These are phyloP conservation scores for button mushroom (Agaricus bisporus) DNA, from an alignment of 768 basidiomycete genomes.

Conservation along the genomic window DNA sequence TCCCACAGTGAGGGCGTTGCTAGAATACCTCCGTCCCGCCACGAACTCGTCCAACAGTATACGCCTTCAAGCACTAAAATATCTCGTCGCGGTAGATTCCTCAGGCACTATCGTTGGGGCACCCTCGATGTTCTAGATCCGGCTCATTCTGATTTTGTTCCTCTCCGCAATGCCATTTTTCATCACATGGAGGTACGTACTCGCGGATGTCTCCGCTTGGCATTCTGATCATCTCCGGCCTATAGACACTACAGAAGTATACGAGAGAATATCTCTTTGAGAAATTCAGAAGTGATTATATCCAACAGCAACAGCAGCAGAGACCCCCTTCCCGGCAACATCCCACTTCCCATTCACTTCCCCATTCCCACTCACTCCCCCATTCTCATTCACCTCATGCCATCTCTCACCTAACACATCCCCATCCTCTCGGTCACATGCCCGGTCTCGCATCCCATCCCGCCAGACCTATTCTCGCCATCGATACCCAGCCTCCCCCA, in stretches of 20 bases:
- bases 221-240: constrained; percentile 12
- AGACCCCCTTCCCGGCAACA: constrained; percentile 37
- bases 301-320: constrained; percentile 44
- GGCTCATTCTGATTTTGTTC: constrained; percentile 74
- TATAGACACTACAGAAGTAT: constrained; percentile 78
- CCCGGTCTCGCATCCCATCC: constrained; percentile 14
- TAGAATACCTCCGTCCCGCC: constrained; percentile 50
- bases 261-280: constrained; percentile 79
- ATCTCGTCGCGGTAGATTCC: constrained; percentile 55
- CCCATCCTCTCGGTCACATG: constrained; percentile 26
- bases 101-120: constrained; percentile 80
- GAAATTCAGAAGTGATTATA: constrained; percentile 62
- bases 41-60: constrained; percentile 72
- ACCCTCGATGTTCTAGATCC: constrained; percentile 74
- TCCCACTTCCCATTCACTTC: constrained; percentile 22
- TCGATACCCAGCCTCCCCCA: constrained; percentile 24
- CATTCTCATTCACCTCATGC: constrained; percentile 39
- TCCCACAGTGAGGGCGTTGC: constrained; percentile 79
- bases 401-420: constrained; percentile 40
- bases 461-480: constrained; percentile 28
- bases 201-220: constrained; percentile 9
- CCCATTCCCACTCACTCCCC: constrained; percentile 30
- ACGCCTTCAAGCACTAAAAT: constrained; percentile 50
- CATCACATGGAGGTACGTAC: constrained; percentile 80
- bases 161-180: constrained; percentile 73